Evolutionary conservation across 1,284 basidiomycete species (phyloP).

Genomic region (Boletus semigastroideus): DNA sequence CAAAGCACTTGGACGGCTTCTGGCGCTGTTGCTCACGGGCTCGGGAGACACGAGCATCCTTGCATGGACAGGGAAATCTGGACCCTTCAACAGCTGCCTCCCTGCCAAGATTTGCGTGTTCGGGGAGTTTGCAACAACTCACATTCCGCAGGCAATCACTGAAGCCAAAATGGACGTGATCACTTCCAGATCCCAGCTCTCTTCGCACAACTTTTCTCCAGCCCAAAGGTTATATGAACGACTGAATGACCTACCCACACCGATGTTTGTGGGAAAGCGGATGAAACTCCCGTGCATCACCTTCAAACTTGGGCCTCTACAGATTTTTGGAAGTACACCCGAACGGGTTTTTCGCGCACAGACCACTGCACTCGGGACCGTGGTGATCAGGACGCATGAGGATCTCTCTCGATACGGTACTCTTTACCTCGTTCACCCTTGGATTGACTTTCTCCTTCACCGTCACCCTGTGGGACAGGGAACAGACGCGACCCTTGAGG

Average conservation of each 20-base stretch:
- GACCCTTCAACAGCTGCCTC: neutral
- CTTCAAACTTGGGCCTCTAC: slow-evolving; percentile 1
- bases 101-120: neutral
- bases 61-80: neutral
- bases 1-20: slow-evolving; percentile 1
- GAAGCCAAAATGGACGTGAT: neutral
- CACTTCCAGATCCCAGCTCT: no score
- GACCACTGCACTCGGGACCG: neutral
- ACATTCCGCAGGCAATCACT: neutral
- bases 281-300: slow-evolving; percentile 2
- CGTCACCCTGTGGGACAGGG: neutral
- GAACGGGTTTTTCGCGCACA: neutral
- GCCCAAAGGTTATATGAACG: neutral
- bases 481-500: neutral
- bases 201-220: neutral
- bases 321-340: neutral
- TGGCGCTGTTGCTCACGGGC: neutral
- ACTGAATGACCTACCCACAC: neutral
- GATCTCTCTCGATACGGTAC: neutral
- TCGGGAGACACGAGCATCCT: slow-evolving; percentile 1
- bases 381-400: neutral
- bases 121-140: neutral
- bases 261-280: neutral
- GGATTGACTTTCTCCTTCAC: neutral
- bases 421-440: slow-evolving; percentile 1